Conservation (phyloP, 441 rosid genomes). For the Populus hybrid region DNA sequence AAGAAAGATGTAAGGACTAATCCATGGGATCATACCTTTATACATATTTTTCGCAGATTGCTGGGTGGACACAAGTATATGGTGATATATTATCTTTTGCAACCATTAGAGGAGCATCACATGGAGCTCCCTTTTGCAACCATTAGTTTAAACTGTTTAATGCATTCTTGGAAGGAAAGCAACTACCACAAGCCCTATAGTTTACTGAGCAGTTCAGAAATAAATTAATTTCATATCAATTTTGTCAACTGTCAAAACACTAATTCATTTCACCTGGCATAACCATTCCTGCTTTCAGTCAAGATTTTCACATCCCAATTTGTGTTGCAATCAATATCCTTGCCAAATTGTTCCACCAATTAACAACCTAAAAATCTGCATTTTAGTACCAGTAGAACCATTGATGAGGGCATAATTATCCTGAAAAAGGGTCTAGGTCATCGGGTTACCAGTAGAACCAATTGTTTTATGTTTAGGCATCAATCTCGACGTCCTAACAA, state of each 20-base stretch:
- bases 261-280: too few species aligned
- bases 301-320: too few species aligned
- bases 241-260: neutral
- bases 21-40: neutral
- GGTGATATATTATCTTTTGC: slow-evolving; percentile 44
- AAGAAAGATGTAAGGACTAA: neutral
- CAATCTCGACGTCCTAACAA: too few species aligned
- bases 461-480: too few species aligned
- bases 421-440: too few species aligned
- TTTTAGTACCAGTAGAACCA: too few species aligned
- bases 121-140: slow-evolving; percentile 48
- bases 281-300: too few species aligned
- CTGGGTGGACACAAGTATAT: slow-evolving; percentile 59
- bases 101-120: slow-evolving; percentile 56
- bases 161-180: slow-evolving; percentile 40
- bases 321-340: too few species aligned
- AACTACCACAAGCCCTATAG: slow-evolving; percentile 24
- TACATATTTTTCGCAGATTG: slow-evolving; percentile 31
- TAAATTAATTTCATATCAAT: neutral
- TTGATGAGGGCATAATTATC: too few species aligned
- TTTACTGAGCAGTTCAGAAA: neutral
- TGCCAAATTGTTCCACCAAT: too few species aligned
- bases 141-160: slow-evolving; percentile 37
- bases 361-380: too few species aligned
- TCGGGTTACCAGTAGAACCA: too few species aligned